Conservation (phyloP, 2,329 filamentous ascomycete genomes). For the Cytospora leucostoma region DNA sequence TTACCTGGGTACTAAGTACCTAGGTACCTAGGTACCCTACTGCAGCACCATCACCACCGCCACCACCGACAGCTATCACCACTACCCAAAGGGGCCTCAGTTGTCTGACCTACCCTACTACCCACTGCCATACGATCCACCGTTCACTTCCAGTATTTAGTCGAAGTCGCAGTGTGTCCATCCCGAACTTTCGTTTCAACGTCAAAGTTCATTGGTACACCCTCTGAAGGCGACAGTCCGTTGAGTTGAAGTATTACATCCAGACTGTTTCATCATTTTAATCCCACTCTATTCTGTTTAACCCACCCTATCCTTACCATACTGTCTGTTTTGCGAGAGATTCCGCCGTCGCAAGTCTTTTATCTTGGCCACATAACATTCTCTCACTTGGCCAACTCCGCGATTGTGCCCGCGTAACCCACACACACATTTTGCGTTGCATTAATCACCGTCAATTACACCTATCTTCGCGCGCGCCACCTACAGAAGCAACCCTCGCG, state of each 20-base stretch:
- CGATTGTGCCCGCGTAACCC: neutral
- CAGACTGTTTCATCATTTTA: conserved; percentile 9
- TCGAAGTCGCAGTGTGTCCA: neutral
- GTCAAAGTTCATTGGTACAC: neutral
- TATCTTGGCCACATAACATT: neutral
- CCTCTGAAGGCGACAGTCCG: neutral
- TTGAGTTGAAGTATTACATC: neutral
- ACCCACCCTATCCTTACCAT: conserved; percentile 6
- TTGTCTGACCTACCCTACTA: neutral
- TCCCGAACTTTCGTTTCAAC: neutral
- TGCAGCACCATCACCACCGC: neutral
- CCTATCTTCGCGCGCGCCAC: neutral
- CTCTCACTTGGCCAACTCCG: neutral
- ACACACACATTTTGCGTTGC: neutral
- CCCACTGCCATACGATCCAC: neutral
- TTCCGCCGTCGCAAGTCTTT: neutral
- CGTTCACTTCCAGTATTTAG: neutral
- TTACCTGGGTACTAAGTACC: neutral
- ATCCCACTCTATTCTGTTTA: too few species aligned
- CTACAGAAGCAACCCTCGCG: neutral
- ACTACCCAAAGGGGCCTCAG: neutral
- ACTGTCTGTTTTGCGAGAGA: neutral
- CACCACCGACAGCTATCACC: neutral
- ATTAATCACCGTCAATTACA: neutral
- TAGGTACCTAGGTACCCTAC: neutral